phyloP scores from a whole-genome alignment of 371 early-diverging fungal genomes.

The Mucor piriformis region DNA sequence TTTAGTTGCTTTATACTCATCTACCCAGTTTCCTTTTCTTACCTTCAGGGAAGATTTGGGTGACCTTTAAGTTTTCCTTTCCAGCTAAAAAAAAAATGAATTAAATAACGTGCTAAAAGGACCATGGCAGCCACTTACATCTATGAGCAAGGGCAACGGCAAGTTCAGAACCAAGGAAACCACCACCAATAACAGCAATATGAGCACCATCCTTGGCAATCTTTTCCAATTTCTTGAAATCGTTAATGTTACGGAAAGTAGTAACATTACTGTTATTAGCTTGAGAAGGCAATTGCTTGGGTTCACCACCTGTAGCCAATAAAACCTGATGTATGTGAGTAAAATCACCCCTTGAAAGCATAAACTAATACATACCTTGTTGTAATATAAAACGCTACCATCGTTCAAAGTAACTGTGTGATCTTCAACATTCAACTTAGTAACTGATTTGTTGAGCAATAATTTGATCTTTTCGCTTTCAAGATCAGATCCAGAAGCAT shows the following conservation, averaged over 20 bases:
- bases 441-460: constrained; percentile 51
- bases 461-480: constrained; percentile 53
- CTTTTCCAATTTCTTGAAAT: constrained; percentile 60
- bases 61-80: constrained; percentile 59
- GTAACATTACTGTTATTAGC: constrained; percentile 45
- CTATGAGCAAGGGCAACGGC: constrained; percentile 68
- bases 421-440: constrained; percentile 63
- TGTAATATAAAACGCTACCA: constrained; percentile 65
- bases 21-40: not conserved
- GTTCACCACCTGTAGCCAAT: constrained; percentile 75
- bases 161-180: constrained; percentile 78
- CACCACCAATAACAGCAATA: constrained; percentile 76
- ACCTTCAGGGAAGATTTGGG: constrained; percentile 75
- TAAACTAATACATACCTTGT: constrained; percentile 47
- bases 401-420: constrained; percentile 63
- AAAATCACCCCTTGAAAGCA: too few species aligned
- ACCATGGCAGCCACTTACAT: constrained; percentile 32
- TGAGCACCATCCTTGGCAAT: constrained; percentile 55
- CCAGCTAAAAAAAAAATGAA: constrained; percentile 29
- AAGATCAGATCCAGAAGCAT: constrained; percentile 49
- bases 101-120: not conserved
- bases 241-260: constrained; percentile 69
- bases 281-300: constrained; percentile 57
- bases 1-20: not conserved
- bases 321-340: too few species aligned